phyloP scores from a whole-genome alignment of 1,139 yeast genomes.

The Taphrina communis region DNA sequence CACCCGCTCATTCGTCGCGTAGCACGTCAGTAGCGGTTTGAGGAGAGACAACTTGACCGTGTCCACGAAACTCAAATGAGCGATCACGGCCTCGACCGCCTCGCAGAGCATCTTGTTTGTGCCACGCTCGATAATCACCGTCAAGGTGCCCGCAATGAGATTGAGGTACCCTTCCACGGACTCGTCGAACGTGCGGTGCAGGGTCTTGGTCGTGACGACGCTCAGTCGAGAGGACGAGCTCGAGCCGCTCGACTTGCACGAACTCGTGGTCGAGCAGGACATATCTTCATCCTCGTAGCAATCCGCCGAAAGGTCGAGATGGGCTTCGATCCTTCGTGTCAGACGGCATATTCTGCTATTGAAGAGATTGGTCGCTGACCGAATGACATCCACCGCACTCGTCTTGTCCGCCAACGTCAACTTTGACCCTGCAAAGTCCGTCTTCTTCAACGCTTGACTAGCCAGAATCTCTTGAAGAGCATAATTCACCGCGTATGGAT shows the following conservation, averaged over 20 bases:
- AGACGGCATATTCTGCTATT: conserved; percentile 5
- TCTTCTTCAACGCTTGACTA: neutral
- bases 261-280: neutral
- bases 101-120: conserved; percentile 17
- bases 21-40: neutral
- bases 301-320: conserved; percentile 16
- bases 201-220: neutral
- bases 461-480: neutral
- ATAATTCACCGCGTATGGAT: neutral
- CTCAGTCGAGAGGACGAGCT: neutral
- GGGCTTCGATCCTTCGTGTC: conserved; percentile 2
- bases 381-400: conserved; percentile 15
- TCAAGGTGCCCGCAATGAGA: conserved; percentile 8
- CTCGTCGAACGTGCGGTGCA: neutral
- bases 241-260: neutral
- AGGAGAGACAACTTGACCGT: conserved; percentile 13
- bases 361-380: conserved; percentile 19
- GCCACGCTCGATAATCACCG: conserved; percentile 9
- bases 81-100: conserved; percentile 13
- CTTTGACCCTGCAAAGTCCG: conserved; percentile 6
- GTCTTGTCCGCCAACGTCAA: neutral
- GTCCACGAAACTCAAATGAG: conserved; percentile 11
- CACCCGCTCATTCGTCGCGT: conserved; percentile 5
- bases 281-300: neutral
- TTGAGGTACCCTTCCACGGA: conserved; percentile 16